These are phyloP conservation scores for Neoarthrinium moseri DNA, from an alignment of 2,329 filamentous ascomycete species.

Conservation along the genomic window DNA sequence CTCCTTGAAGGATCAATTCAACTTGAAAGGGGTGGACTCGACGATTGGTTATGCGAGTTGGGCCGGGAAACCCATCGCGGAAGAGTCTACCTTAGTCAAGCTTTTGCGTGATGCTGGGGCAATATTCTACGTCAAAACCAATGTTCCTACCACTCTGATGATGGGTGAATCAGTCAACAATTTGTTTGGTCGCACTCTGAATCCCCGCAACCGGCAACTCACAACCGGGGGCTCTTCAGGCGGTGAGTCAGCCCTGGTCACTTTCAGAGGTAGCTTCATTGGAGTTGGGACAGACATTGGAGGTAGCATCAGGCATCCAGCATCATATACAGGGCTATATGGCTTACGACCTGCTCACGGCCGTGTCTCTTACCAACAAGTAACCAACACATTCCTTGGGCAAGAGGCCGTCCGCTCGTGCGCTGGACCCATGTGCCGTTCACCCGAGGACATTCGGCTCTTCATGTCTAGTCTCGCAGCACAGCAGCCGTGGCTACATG, in stretches of 20 bases:
- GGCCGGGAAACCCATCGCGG: slow-evolving; percentile 30
- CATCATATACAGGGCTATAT: slow-evolving; percentile 42
- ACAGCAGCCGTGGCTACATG: slow-evolving; percentile 9
- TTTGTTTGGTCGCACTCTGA: slow-evolving; percentile 60
- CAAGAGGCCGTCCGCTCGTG: slow-evolving; percentile 11
- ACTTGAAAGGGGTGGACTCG: slow-evolving; percentile 28
- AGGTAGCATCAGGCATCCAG: slow-evolving; percentile 42
- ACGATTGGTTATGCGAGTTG: slow-evolving; percentile 36
- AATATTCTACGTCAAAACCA: slow-evolving; percentile 41
- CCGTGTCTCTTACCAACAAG: slow-evolving; percentile 17
- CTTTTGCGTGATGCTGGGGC: slow-evolving; percentile 35
- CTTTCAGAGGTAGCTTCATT: slow-evolving; percentile 37
- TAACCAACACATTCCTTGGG: slow-evolving; percentile 15
- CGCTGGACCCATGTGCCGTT: slow-evolving; percentile 9
- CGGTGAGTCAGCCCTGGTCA: slow-evolving; percentile 52
- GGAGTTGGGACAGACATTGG: slow-evolving; percentile 47
- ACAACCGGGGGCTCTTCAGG: slow-evolving; percentile 64
- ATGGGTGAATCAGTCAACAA: slow-evolving; percentile 60
- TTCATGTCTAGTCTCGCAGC: slow-evolving; percentile 8
- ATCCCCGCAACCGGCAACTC: slow-evolving; percentile 57
- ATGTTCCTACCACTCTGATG: slow-evolving; percentile 57
- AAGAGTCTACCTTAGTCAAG: slow-evolving; percentile 30
- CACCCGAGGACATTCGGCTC: slow-evolving; percentile 11
- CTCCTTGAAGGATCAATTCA: slow-evolving; percentile 16
- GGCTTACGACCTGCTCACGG: slow-evolving; percentile 37